Percentiles rank a stretch among this genome's conserved stretches.
Conservation (phyloP, 108 stramenopile genomes). For the Fistulifera pelliculosa region DNA sequence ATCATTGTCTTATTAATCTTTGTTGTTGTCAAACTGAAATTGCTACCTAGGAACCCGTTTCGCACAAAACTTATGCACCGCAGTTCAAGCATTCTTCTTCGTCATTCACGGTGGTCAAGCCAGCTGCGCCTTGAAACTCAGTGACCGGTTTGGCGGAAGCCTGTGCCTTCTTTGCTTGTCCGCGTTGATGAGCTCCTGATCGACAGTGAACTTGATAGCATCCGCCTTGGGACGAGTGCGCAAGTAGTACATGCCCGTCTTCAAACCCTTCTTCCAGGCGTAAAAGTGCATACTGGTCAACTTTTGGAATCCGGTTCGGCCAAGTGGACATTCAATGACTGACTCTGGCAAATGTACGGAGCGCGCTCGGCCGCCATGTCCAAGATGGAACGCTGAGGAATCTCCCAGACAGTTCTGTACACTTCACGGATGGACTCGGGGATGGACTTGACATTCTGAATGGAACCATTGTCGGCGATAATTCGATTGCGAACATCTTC, state of each 20-base stretch:
- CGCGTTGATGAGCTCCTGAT: constrained; percentile 50
- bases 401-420: constrained; percentile 99
- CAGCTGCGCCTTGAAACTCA: constrained; percentile 27
- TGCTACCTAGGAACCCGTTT: too few relatives aligned
- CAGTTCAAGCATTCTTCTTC: constrained; percentile 86
- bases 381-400: constrained; percentile 87
- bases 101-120: constrained; percentile 53
- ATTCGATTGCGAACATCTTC: constrained; percentile 90
- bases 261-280: constrained; percentile 96
- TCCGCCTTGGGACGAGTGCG: constrained; percentile 98
- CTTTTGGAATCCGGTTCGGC: constrained; percentile 92
- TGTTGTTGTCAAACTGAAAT: too few relatives aligned
- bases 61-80: constrained; percentile 69
- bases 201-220: constrained; percentile 98
- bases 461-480: constrained; percentile 95
- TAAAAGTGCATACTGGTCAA: constrained; percentile 98
- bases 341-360: constrained; percentile 98
- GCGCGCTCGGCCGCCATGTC: constrained; percentile 99
- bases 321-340: constrained; percentile 98
- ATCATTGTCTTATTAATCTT: too few relatives aligned
- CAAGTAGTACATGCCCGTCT: constrained; percentile 99
- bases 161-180: constrained; percentile 38
- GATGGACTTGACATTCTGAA: constrained; percentile 88
- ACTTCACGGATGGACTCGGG: constrained; percentile 89
- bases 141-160: constrained; percentile 13